Conservation (phyloP, 495 filamentous ascomycete species). For the Lophium mytilinum region DNA sequence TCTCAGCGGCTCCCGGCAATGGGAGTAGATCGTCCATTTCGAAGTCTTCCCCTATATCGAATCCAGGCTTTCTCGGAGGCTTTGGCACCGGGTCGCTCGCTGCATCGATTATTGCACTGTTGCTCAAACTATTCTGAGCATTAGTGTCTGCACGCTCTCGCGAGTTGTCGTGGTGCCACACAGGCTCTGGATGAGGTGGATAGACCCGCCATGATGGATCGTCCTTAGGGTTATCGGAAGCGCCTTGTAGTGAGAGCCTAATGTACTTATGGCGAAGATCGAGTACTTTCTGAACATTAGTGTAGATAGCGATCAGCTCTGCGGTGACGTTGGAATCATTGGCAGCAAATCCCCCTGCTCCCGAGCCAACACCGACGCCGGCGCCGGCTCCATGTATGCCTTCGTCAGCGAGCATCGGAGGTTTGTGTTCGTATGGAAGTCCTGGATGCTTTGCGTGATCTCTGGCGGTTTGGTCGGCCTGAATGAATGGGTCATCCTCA, state of each 20-base stretch:
- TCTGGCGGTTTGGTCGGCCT: constrained; percentile 40
- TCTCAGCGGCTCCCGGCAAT: constrained; percentile 59
- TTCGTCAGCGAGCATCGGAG: constrained; percentile 37
- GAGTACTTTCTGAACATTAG: constrained; percentile 74
- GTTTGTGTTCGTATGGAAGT: constrained; percentile 43
- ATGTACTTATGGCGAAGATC: constrained; percentile 88
- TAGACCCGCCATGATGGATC: constrained; percentile 79
- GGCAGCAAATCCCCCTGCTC: constrained; percentile 41
- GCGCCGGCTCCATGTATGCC: constrained; percentile 45
- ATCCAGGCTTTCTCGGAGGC: constrained; percentile 65
- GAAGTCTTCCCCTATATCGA: constrained; percentile 89
- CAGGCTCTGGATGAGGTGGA: constrained; percentile 80
- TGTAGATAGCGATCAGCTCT: constrained; percentile 77
- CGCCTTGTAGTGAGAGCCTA: constrained; percentile 70
- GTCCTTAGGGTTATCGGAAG: constrained; percentile 79
- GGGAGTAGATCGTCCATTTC: constrained; percentile 67
- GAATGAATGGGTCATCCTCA: constrained; percentile 30
- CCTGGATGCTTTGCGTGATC: constrained; percentile 39
- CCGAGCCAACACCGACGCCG: constrained; percentile 43
- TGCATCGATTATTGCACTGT: constrained; percentile 43
- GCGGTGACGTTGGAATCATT: constrained; percentile 64
- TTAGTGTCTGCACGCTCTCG: constrained; percentile 31
- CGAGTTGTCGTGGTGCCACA: constrained; percentile 65
- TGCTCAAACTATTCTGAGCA: constrained; percentile 42
- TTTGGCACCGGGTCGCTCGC: constrained; percentile 15